Conservation (phyloP, 1,139 yeast genomes). For the Pichia inconspicua region DNA sequence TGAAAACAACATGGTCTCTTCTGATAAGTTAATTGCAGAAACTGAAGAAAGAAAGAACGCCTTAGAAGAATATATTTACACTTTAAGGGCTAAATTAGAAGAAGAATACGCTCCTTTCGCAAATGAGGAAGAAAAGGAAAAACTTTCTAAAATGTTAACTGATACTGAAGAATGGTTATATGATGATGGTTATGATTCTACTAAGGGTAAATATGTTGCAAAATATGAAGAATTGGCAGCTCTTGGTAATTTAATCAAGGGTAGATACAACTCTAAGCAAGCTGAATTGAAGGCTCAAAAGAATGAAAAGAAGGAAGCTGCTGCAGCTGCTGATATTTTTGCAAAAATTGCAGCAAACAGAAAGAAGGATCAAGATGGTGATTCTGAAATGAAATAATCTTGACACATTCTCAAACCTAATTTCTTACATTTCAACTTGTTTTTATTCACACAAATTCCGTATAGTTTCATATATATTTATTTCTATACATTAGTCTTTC, state of each 20-base stretch:
- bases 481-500: background rate
- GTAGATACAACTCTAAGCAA: constrained; percentile 88
- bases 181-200: constrained; percentile 93
- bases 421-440: background rate
- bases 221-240: constrained; percentile 96
- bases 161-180: constrained; percentile 98
- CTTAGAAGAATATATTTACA: constrained; percentile 96
- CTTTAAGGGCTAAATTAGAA: constrained; percentile 93
- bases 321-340: constrained; percentile 25
- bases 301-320: constrained; percentile 83
- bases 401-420: background rate
- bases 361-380: constrained; percentile 36
- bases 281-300: constrained; percentile 91
- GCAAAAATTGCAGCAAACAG: constrained; percentile 63
- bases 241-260: constrained; percentile 89
- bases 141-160: constrained; percentile 61
- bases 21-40: constrained; percentile 95
- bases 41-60: constrained; percentile 99
- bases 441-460: background rate
- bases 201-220: constrained; percentile 96
- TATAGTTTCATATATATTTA: background rate
- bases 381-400: constrained; percentile 33
- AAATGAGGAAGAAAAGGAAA: constrained; percentile 79
- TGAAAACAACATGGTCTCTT: constrained; percentile 77
- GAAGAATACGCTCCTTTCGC: constrained; percentile 88